Evolutionary conservation across 106 monocot species (phyloP), one percentile per base, ranked within the genome.

Genomic region (Dendrobium chrysotoxum): DNA sequence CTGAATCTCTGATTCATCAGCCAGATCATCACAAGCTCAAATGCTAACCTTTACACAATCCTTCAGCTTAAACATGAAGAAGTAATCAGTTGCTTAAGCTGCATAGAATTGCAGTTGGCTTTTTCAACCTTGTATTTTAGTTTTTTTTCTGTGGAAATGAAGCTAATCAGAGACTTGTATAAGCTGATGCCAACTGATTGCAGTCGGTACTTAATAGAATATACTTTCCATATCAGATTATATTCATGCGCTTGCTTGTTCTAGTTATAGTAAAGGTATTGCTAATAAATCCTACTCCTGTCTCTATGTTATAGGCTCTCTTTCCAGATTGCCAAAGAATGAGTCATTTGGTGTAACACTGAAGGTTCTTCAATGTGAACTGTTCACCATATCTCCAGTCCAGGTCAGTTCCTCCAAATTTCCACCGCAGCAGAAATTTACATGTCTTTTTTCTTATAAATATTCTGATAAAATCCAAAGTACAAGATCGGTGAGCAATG

Each of bases 371-470:
- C 66, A 88, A 46, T 88, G 53, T 83, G 82, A 85, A 73, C 73
- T 88, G 67, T 88, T 88, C 53, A 88, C 88, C 4, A 78, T 88
- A 47, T 83, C 88, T 75, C 88, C 88, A 40, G 78, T 88, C 81
- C 82, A 85, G 74, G 88, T 85, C 25, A 23, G 64, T 65, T 65
- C 26, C 23, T 65, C 64, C 64, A 65, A 25, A 7, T 23, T 65
- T 65, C 15, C 25, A 65, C 25, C 26, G 15, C 23, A 26, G 6
- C 64, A 65, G 25, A 9, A 65, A 65, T 65, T 65, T 26, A n/a
- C 64, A 3, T 61, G 46, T 46, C 46, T 9, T 46, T 61, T 61
- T 61, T 61, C 7, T 23, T 61, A 0, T 61, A 61, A 8, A 61
- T 61, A 61, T 61, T 61, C 61, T 61, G 4, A 7, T 21, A 8